Base-by-base conservation (phyloP, 768 basidiomycete genomes). In the Pilatotrama ljubarskyi region DNA sequence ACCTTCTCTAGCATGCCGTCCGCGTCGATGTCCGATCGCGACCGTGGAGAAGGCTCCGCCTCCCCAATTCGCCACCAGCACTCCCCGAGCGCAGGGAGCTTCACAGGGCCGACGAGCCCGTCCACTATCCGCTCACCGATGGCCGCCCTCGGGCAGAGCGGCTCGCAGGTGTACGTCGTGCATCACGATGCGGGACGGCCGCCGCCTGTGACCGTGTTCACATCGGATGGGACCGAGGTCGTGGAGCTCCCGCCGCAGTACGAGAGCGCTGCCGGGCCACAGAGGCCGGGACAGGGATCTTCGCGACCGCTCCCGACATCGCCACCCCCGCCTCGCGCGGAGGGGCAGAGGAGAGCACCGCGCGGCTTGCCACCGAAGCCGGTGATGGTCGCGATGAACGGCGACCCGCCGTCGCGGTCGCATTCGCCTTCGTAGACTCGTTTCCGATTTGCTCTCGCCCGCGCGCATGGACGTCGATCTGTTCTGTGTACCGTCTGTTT, bases 211-310 rank as follows among this genome's bases (percentile, higher is more conserved):
- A 83, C 84, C 2, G 82, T 84, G 18, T 84, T 80, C 63, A 80
- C 83, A 53, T 74, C 77, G 53, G 77, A 80, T 44, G 84, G 83
- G 15, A 79, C 82, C 9, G 75, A 82, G 59, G 80, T 86, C 6
- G 81, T 84, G 10, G 85, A 87, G 71, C 74, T 87, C 10, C 85
- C 84, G 7, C 84, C 84, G 5, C 72, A 77, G 36, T 86, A 85
- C 42, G 70, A 64, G 51, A 29, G 25, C 22, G 48, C 49, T 4
- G 54, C 59, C 10, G 38, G 37, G 37, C 49, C 22, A 10, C n/a
- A 10, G 52, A 26, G 15, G 29, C 26, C 35, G 18, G 50, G 26
- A 5, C 35, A 13, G 29, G 29, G n/a, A 5, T 17, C 17, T 6
- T 11, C 42, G 50, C 10, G 59, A 14, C 41, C 51, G 15, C 56